phyloP scores from a whole-genome alignment of 257 asterid species.

The Rubia yunnanensis region DNA sequence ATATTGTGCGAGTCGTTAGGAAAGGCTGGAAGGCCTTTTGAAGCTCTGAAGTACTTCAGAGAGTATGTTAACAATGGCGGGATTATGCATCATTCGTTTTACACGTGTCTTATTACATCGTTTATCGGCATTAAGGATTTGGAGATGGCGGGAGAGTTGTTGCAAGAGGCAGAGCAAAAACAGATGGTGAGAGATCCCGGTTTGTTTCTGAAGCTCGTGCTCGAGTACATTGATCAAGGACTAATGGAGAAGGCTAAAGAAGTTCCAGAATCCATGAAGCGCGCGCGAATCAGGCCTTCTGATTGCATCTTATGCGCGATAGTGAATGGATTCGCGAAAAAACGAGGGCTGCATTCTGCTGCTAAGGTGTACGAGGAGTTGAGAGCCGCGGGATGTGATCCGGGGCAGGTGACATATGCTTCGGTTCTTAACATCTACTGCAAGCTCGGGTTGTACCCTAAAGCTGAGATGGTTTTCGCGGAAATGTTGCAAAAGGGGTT shows the following conservation, averaged over 20 bases:
- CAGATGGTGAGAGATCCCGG: conserved; percentile 72
- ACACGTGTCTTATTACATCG: conserved; percentile 57
- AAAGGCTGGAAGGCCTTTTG: conserved; percentile 39
- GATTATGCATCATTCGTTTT: conserved; percentile 39
- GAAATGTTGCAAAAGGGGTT: conserved; percentile 69
- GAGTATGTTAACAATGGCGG: conserved; percentile 45
- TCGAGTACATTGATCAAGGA: conserved; percentile 55
- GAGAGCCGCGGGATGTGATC: conserved; percentile 38
- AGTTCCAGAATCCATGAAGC: conserved; percentile 45
- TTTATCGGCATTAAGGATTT: conserved; percentile 44
- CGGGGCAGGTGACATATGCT: conserved; percentile 94
- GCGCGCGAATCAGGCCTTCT: conserved; percentile 49
- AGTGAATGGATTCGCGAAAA: conserved; percentile 61
- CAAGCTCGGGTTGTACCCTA: conserved; percentile 43
- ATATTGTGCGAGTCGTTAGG: conserved; percentile 58
- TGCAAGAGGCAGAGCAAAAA: conserved; percentile 68
- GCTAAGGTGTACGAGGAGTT: conserved; percentile 52
- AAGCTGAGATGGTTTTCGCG: conserved; percentile 49
- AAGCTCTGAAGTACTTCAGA: conserved; percentile 56
- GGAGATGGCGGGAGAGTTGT: conserved; percentile 51
- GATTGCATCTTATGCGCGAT: conserved; percentile 87
- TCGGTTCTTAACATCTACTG: conserved; percentile 48
- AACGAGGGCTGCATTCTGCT: conserved; percentile 43
- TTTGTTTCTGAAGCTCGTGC: conserved; percentile 61
- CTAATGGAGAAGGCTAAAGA: conserved; percentile 49